A percentile compares a stretch with the other conserved stretches of the same genome.
phyloP scores from a whole-genome alignment of 1,139 yeast genomes.

The Hansenula lynferdii region DNA sequence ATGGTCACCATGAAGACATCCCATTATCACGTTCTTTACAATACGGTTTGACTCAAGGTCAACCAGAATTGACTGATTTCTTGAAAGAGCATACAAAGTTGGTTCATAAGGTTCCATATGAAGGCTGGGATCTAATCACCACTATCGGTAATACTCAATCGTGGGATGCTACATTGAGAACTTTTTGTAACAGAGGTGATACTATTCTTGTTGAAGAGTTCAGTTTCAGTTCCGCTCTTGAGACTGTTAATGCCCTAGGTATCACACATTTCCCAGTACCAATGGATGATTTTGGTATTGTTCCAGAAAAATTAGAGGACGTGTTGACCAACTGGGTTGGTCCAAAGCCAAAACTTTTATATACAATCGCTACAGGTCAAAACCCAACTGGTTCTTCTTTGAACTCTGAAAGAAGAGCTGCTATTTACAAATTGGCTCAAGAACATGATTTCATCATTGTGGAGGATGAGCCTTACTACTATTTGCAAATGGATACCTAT shows the following conservation, averaged over 20 bases:
- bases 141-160: slow-evolving; percentile 84
- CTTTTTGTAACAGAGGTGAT: slow-evolving; percentile 75
- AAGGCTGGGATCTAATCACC: slow-evolving; percentile 58
- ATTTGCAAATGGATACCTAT: slow-evolving; percentile 80
- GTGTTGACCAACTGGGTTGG: slow-evolving; percentile 68
- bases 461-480: slow-evolving; percentile 95
- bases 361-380: slow-evolving; percentile 90
- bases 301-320: slow-evolving; percentile 66
- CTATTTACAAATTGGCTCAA: slow-evolving; percentile 65
- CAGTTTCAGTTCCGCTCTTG: slow-evolving; percentile 78
- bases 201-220: slow-evolving; percentile 74
- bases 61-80: slow-evolving; percentile 60
- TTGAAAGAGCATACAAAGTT: slow-evolving; percentile 71
- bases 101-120: slow-evolving; percentile 56
- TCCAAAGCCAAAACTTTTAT: slow-evolving; percentile 66
- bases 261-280: slow-evolving; percentile 63
- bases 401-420: slow-evolving; percentile 64
- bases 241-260: slow-evolving; percentile 70
- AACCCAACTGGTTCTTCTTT: slow-evolving; percentile 91
- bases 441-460: slow-evolving; percentile 76
- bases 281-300: slow-evolving; percentile 74
- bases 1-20: slow-evolving; percentile 47
- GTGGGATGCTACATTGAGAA: slow-evolving; percentile 81
- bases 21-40: slow-evolving; percentile 85
- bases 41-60: slow-evolving; percentile 85